Base-by-base conservation (phyloP, 257 asterid genomes). In the Solanum phureja region DNA sequence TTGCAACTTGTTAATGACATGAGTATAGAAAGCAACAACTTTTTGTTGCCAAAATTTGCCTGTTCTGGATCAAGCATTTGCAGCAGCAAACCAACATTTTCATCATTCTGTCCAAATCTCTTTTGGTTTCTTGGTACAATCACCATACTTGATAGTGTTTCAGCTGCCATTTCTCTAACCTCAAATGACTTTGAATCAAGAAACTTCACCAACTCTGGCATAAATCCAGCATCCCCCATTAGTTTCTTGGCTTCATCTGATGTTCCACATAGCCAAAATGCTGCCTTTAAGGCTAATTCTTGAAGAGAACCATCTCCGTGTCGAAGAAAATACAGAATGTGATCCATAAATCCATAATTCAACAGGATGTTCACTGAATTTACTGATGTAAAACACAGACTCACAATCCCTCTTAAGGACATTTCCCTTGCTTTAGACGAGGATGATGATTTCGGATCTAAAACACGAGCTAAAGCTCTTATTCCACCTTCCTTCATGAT, bases 141-240 rank as follows among this genome's bases (percentile, higher is more conserved):
- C 23, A 97, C 75, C 98, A 97, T 89, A 88, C 85, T 90, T 2
- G 96, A 94, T n/a, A 97, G 90, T 3, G 96, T 93, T 87, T 96
- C 98, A 0, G 97, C 94, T 6, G 99, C 98, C 90, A 94, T 93
- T 89, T 96, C 99, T 8, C 98, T 90, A 23, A 93, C 90, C 16
- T 96, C 98, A 37, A 88, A 89, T 3, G 98, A 94, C 46, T 94
- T 93, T 0, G 98, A 95, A 24, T 93, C 95, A 11, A 97, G 98
- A 88, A 95, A 94, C 44, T 86, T 91, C 29, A 95, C 94, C 0
- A 97, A 89, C 87, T 93, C 97, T 0, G 96, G 94, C 94, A 96
- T 94, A 86, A 97, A 91, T 58, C 99, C 99, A 23, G 93, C 93
- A 24, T 97, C 96, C n/a, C 99, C 99, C 98, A 96, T 97, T 42